Conservation (phyloP, 805 yeast species). For the Saccharomyces eubayanus region DNA sequence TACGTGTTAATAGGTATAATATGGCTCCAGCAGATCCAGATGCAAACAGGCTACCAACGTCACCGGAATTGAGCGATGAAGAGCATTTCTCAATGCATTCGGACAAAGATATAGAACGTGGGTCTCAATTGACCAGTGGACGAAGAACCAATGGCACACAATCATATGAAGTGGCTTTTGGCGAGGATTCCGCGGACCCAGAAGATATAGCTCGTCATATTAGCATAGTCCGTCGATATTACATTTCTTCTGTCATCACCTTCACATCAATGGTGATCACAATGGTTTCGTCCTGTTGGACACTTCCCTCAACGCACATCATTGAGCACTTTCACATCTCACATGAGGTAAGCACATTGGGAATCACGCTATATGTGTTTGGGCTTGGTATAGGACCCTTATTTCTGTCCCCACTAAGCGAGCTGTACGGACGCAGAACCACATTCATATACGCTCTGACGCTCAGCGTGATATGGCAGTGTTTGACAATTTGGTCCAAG, state of each 20-base stretch:
- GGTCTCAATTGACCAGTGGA: not conserved
- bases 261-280: slow-evolving; percentile 53
- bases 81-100: not conserved
- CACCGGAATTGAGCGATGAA: not conserved
- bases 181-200: slow-evolving; percentile 15
- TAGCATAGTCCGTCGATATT: slow-evolving; percentile 48
- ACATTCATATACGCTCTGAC: slow-evolving; percentile 54
- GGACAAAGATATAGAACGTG: not conserved
- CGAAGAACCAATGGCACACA: slow-evolving; percentile 3
- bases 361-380: slow-evolving; percentile 57
- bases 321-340: slow-evolving; percentile 41
- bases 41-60: not conserved
- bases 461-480: slow-evolving; percentile 51
- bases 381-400: slow-evolving; percentile 66
- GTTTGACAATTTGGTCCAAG: slow-evolving; percentile 46
- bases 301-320: slow-evolving; percentile 50
- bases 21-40: not conserved
- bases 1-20: not conserved
- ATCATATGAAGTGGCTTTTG: slow-evolving; percentile 28
- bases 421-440: slow-evolving; percentile 51
- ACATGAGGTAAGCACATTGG: slow-evolving; percentile 46
- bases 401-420: slow-evolving; percentile 59
- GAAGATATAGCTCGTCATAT: slow-evolving; percentile 30
- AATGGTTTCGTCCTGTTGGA: slow-evolving; percentile 61
- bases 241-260: slow-evolving; percentile 46